Evolutionary conservation across 1,284 basidiomycete genomes (phyloP), one percentile per base, ranked within the genome.

Genomic region (Irpex sp.): DNA sequence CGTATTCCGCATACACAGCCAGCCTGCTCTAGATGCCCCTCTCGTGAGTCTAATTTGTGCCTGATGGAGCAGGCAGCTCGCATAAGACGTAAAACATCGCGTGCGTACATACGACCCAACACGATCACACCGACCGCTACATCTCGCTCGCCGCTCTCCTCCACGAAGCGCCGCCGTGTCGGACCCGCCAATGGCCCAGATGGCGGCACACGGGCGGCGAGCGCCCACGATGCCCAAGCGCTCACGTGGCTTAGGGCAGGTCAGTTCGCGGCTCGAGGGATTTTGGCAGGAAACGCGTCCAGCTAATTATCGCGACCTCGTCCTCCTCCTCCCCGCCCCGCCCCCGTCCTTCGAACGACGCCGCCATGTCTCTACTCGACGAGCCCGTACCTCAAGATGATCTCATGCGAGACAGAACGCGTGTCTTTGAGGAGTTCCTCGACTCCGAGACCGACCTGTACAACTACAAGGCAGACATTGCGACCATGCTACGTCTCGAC

Each of bases 401-500:
- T 68, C 82, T 88, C 58, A 83, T 91, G 77, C 82, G 82, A 68
- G 90, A 93, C 68, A 83, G 92, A 64, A 85, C 87, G 58, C 87
- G 92, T 71, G 81, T 90, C 60, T 96, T 97, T 71, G 88, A 91
- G 72, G 93, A 95, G 69, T 98, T 98, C 71, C 84, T 98, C 19
- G 88, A 90, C 68, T 87, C 90, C 36, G 91, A 92, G 66, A 90
- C 91, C 17, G 76, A 85, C 65, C 71, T 85, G 21, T 88, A 88
- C 79, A 93, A 94, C 78, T 98, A 99, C 79, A 87, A 88, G 69
- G 90, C 96, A 72, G 90, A 92, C 62, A 91, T 98, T 69, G 83
- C 85, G 58, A 86, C 88, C 68, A 91, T 99, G 90, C 84, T 99
- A 52, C 88, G 92, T 62, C 81, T 86, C 37, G 91, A 94, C 71